Percentiles rank a stretch among this genome's conserved stretches.
phyloP scores from a whole-genome alignment of 768 basidiomycete genomes.

The Lactifluus hygrophoroides region DNA sequence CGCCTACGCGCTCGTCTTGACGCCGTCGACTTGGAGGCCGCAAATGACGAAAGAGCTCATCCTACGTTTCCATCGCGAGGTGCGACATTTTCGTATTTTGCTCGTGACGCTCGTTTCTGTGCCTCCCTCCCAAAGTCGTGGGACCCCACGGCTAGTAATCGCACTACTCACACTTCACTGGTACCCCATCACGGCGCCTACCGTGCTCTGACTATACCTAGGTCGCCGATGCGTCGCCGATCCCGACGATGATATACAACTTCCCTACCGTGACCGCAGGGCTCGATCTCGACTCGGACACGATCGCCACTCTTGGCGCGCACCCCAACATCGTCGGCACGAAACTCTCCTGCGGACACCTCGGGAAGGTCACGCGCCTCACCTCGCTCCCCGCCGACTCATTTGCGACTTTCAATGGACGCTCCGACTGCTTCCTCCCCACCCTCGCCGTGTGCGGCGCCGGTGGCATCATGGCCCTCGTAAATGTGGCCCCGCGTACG shows the following conservation, averaged over 20 bases:
- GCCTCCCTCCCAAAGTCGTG: no score
- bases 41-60: constrained; percentile 57
- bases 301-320: constrained; percentile 53
- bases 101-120: background rate
- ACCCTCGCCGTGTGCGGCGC: constrained; percentile 54
- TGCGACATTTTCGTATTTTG: constrained; percentile 23
- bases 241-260: constrained; percentile 78
- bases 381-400: constrained; percentile 43
- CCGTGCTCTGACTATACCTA: constrained; percentile 21
- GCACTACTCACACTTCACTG: no score
- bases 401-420: constrained; percentile 70
- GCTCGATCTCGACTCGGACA: constrained; percentile 77
- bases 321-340: constrained; percentile 84
- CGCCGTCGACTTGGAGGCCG: constrained; percentile 61
- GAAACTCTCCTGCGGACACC: constrained; percentile 78
- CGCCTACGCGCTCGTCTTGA: constrained; percentile 65
- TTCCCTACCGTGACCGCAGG: constrained; percentile 76
- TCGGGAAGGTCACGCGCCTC: constrained; percentile 76
- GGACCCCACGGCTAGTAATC: constrained; percentile 21
- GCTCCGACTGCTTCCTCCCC: constrained; percentile 59
- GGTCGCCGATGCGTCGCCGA: constrained; percentile 61
- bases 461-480: constrained; percentile 57
- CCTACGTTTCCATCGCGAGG: constrained; percentile 57
- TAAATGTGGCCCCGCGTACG: constrained; percentile 36
- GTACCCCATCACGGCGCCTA: no score